Percentiles rank a stretch among this genome's conserved stretches.
Evolutionary conservation across 1,284 basidiomycete species (phyloP).

Genomic region (Schizophyllum amplum): DNA sequence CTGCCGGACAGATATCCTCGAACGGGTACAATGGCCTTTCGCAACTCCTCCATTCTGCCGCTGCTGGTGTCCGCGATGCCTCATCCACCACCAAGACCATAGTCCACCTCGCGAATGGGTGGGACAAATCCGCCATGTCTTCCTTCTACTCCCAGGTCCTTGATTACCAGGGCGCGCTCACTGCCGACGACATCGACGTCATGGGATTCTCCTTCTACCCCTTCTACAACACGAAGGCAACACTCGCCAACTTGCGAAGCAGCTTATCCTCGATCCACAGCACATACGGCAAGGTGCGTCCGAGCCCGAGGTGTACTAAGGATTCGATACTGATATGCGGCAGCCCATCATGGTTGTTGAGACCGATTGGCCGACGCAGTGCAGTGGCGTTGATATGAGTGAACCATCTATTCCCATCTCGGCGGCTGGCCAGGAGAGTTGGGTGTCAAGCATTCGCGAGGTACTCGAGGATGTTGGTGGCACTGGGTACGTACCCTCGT

Average conservation of each 20-base stretch:
- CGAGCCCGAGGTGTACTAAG: background rate
- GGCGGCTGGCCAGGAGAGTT: slow-evolving; percentile 43
- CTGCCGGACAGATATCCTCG: slow-evolving; percentile 43
- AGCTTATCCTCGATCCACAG: slow-evolving; percentile 43
- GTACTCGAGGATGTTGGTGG: slow-evolving; percentile 38
- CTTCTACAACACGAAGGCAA: slow-evolving; percentile 54
- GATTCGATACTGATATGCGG: background rate
- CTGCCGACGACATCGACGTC: slow-evolving; percentile 43
- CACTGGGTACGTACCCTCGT: background rate
- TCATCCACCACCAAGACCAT: slow-evolving; percentile 42
- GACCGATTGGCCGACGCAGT: slow-evolving; percentile 54
- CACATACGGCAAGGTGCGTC: slow-evolving; percentile 37
- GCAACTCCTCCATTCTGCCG: slow-evolving; percentile 56
- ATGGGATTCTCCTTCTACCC: slow-evolving; percentile 62
- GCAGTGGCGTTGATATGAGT: slow-evolving; percentile 39
- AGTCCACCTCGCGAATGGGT: slow-evolving; percentile 59
- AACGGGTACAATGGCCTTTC: slow-evolving; percentile 48
- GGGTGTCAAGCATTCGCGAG: slow-evolving; percentile 43
- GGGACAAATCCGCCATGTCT: slow-evolving; percentile 38
- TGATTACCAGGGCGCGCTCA: slow-evolving; percentile 38
- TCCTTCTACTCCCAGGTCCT: slow-evolving; percentile 48
- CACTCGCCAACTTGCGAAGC: slow-evolving; percentile 37
- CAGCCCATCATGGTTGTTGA: slow-evolving; percentile 53
- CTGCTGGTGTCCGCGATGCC: slow-evolving; percentile 33
- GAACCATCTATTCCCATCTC: slow-evolving; percentile 42